phyloP scores from a whole-genome alignment of 2,329 filamentous ascomycete species.

The Pseudogymnoascus sp. region DNA sequence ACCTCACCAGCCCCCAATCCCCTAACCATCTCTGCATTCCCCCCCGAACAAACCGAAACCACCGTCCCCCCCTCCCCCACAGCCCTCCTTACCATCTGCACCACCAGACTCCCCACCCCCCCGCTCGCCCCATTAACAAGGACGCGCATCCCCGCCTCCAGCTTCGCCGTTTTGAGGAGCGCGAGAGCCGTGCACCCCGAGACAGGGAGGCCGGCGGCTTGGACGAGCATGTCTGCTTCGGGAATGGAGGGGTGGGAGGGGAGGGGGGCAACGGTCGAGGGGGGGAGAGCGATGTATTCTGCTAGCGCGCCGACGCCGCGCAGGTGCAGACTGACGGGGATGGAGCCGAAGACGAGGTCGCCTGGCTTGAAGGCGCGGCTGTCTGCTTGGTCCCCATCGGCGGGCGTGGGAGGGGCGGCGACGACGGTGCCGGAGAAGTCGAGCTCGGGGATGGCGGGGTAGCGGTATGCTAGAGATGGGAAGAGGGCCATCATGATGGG shows the following conservation, averaged over 20 bases:
- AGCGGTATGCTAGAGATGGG: slow-evolving; percentile 31
- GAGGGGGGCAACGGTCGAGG: slow-evolving; percentile 24
- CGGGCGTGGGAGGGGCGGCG: slow-evolving; percentile 25
- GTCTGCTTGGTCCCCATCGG: neutral
- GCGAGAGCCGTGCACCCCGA: slow-evolving; percentile 34
- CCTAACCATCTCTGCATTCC: too few species aligned
- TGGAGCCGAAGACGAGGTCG: slow-evolving; percentile 32
- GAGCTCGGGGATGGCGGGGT: slow-evolving; percentile 33
- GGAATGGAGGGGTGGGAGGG: neutral
- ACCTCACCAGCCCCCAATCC: too few species aligned
- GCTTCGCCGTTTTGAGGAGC: slow-evolving; percentile 31
- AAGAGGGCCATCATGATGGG: slow-evolving; percentile 35
- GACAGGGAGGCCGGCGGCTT: slow-evolving; percentile 31
- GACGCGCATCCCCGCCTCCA: slow-evolving; percentile 33
- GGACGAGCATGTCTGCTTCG: neutral
- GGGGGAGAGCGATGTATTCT: slow-evolving; percentile 32
- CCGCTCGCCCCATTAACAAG: slow-evolving; percentile 44
- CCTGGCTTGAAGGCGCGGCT: slow-evolving; percentile 23
- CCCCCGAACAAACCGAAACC: too few species aligned
- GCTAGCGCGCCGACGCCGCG: slow-evolving; percentile 34
- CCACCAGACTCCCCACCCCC: slow-evolving; percentile 40
- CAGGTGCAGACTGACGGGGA: slow-evolving; percentile 28
- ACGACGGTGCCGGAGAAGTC: slow-evolving; percentile 36
- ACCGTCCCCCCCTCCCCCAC: neutral
- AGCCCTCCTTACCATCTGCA: neutral